These are phyloP conservation scores for Juglanconis juglandina DNA, from an alignment of 2,329 filamentous ascomycete species.

Conservation along the genomic window DNA sequence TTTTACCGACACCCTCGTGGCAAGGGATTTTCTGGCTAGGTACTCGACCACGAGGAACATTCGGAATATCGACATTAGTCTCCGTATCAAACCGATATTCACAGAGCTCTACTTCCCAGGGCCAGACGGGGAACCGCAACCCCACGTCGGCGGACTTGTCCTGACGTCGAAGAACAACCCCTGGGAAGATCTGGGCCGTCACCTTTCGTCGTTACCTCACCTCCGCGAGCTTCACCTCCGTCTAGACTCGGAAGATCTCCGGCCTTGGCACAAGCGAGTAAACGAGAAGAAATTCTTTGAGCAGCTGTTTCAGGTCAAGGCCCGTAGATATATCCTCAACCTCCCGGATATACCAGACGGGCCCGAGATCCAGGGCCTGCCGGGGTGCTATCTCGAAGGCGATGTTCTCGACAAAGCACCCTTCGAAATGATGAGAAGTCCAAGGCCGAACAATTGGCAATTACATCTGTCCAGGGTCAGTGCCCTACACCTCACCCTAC, in stretches of 20 bases:
- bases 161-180: constrained; percentile 22
- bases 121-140: constrained; percentile 13
- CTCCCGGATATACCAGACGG: constrained; percentile 22
- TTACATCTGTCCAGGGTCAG: constrained; percentile 21
- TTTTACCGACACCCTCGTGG: constrained; percentile 26
- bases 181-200: constrained; percentile 27
- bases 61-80: constrained; percentile 26
- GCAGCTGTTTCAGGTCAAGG: constrained; percentile 19
- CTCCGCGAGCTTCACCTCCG: constrained; percentile 27
- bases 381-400: constrained; percentile 20
- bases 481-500: not conserved
- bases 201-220: constrained; percentile 15
- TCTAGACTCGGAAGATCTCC: constrained; percentile 27
- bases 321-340: constrained; percentile 21
- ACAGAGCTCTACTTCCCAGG: constrained; percentile 27
- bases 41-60: constrained; percentile 14
- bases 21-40: constrained; percentile 23
- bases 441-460: constrained; percentile 26
- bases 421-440: constrained; percentile 22
- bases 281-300: constrained; percentile 27
- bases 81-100: constrained; percentile 23
- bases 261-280: constrained; percentile 28
- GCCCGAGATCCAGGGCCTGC: constrained; percentile 11
- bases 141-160: constrained; percentile 15
- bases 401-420: constrained; percentile 13